These are phyloP conservation scores for Fomitopsis pinicola DNA, from an alignment of 1,284 basidiomycete species.

Conservation along the genomic window DNA sequence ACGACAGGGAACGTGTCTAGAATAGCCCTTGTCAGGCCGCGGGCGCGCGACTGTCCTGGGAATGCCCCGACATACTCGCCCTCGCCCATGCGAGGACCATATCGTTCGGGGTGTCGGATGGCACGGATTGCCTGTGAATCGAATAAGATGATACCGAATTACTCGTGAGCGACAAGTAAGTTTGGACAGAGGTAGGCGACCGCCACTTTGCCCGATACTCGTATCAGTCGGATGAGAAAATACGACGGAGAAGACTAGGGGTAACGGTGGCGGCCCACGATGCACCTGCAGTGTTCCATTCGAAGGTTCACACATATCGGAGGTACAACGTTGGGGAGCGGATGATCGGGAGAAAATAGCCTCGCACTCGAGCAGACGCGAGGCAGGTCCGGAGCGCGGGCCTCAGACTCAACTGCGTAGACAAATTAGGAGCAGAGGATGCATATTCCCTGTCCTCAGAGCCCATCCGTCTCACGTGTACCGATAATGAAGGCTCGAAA, in stretches of 20 bases:
- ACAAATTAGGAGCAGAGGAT: neutral
- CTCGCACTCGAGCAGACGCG: neutral
- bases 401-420: neutral
- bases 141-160: neutral
- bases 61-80: conserved; percentile 29
- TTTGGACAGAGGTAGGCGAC: neutral
- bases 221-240: neutral
- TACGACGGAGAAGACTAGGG: neutral
- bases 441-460: neutral
- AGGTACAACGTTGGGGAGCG: neutral
- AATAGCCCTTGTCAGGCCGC: conserved; percentile 83
- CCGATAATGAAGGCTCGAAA: neutral
- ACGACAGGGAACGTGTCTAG: conserved; percentile 92
- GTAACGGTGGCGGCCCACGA: neutral
- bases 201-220: neutral
- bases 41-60: conserved; percentile 63
- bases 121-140: conserved; percentile 68
- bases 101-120: conserved; percentile 85
- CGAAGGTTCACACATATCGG: neutral
- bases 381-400: neutral
- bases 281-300: neutral
- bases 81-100: conserved; percentile 65
- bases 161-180: too few species aligned
- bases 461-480: neutral
- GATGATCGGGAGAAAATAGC: neutral